These are phyloP conservation scores for Drechslerella dactyloides DNA, from an alignment of 2,329 filamentous ascomycete genomes.

Conservation along the genomic window DNA sequence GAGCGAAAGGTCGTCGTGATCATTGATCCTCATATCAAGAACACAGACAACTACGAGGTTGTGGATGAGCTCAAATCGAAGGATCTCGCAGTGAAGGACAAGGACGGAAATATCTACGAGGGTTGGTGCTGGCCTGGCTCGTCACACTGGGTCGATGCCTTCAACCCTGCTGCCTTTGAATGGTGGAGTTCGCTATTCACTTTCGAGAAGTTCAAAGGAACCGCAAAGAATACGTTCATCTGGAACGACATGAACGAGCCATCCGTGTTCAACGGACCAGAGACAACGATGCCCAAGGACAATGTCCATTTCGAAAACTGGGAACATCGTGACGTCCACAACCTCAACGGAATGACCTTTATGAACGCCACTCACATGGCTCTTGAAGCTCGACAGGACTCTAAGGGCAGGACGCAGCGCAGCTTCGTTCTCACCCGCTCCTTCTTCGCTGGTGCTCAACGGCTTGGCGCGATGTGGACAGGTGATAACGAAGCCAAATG, in stretches of 20 bases:
- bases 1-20: conserved; percentile 74
- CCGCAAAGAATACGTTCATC: conserved; percentile 83
- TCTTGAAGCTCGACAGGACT: conserved; percentile 74
- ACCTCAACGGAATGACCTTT: conserved; percentile 92
- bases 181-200: conserved; percentile 94
- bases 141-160: conserved; percentile 94
- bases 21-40: conserved; percentile 98
- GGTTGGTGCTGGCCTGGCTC: conserved; percentile 99
- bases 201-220: conserved; percentile 85
- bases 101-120: conserved; percentile 85
- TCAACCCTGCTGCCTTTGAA: conserved; percentile 85
- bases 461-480: conserved; percentile 95
- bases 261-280: conserved; percentile 96
- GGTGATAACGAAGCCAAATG: conserved; percentile 95
- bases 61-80: conserved; percentile 83
- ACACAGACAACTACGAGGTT: conserved; percentile 73
- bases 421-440: conserved; percentile 93
- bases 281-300: conserved; percentile 98
- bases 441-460: conserved; percentile 89
- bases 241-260: conserved; percentile 99
- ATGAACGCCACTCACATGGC: conserved; percentile 92
- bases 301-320: conserved; percentile 89
- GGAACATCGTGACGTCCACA: conserved; percentile 97
- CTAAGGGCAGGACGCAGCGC: conserved; percentile 79
- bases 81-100: conserved; percentile 83